Conservation (phyloP, 2,329 filamentous ascomycete species). For the Didymosphaeria variabile region DNA sequence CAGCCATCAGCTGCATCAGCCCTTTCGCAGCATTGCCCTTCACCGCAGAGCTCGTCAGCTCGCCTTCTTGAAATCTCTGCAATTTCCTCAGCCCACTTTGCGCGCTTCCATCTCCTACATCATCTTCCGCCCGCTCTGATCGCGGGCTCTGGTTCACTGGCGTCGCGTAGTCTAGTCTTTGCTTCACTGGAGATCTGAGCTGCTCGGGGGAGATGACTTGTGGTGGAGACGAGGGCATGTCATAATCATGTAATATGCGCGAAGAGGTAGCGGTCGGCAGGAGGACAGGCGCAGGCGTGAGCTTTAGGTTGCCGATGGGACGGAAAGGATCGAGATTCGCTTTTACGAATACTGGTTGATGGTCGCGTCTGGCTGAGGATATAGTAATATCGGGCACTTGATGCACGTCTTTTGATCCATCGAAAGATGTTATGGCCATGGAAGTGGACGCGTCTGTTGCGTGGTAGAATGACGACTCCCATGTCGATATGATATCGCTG, state of each 20-base stretch:
- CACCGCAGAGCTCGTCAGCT: constrained; percentile 58
- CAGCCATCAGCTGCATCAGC: constrained; percentile 58
- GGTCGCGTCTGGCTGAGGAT: constrained; percentile 36
- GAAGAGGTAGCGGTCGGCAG: constrained; percentile 51
- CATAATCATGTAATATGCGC: constrained; percentile 43
- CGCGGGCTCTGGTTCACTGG: constrained; percentile 25
- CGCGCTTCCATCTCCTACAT: constrained; percentile 27
- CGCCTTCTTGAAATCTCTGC: constrained; percentile 42
- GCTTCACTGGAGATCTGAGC: constrained; percentile 30
- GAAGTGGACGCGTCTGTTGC: constrained; percentile 30
- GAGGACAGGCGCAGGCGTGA: constrained; percentile 51
- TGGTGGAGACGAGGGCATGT: constrained; percentile 45
- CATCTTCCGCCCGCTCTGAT: constrained; percentile 23
- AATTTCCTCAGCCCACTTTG: constrained; percentile 35
- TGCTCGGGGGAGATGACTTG: constrained; percentile 31
- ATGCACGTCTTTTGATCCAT: constrained; percentile 21
- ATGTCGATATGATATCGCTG: constrained; percentile 63
- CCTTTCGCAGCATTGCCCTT: constrained; percentile 63
- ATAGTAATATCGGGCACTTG: constrained; percentile 40
- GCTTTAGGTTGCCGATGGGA: constrained; percentile 40
- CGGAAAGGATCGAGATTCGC: constrained; percentile 44
- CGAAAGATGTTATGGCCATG: constrained; percentile 30
- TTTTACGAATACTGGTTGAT: constrained; percentile 35
- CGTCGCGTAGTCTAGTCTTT: constrained; percentile 22
- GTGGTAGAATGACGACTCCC: constrained; percentile 33